Base-by-base conservation (phyloP, 805 yeast species). In the Suhomyces canberraensis region DNA sequence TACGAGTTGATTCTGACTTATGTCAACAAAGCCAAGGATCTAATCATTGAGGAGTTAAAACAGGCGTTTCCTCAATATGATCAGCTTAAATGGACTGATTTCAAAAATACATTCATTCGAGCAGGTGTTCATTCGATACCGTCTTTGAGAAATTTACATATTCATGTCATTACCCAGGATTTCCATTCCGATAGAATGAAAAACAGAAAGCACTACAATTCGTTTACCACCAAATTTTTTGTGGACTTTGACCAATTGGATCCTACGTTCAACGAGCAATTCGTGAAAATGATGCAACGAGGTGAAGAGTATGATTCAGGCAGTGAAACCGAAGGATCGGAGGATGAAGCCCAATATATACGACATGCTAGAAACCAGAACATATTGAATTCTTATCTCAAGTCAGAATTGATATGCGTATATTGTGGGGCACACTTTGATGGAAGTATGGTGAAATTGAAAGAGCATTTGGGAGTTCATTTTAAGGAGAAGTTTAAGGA, bases 91-190 rank as follows among this genome's bases (percentile, higher is more conserved):
- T 24, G 33, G 17, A 15, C 30, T 14, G 49, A 50, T 25, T 58
- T 63, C 35, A 44, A 42, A 24, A 44, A 50, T 16, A 24, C 39
- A 9, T 60, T 57, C 37, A 62, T 83, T 7, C 61, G 64, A 41
- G 73, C 71, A 7, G 91, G 95, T 0, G 70, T 84, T 17, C 95
- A 86, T 57, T 58, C 84, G 4, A 71, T 71, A 2, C 95, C 95
- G 3, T 80, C 89, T 1, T 54, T 85, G 71, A 59, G 58, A 26
- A 84, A 86, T 52, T 48, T 85, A 30, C 95, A 86, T 50, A 62
- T 86, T 14, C 95, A 86, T 60, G 76, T 86, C 16, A 67, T 86
- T 32, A 78, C 89, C 0, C 65, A 61, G 33, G 95, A 86, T 56
- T 73, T 81, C 49, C 49, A 64, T 45, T 75, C 84, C 8, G 60